phyloP scores from a whole-genome alignment of 805 yeast genomes.

The Candida khao-thaluensis region DNA sequence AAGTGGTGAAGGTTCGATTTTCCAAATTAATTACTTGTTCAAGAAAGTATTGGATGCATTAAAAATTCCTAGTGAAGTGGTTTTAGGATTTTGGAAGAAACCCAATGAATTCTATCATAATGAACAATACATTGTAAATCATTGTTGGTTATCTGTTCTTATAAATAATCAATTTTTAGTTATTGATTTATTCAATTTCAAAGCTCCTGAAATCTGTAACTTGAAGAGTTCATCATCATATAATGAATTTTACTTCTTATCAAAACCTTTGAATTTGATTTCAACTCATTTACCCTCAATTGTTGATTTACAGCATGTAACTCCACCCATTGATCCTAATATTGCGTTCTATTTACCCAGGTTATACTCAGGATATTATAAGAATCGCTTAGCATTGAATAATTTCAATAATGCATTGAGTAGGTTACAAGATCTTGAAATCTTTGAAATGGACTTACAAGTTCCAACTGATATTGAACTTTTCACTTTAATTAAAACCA shows the following conservation, averaged over 20 bases:
- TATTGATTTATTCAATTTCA: conserved; percentile 56
- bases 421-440: conserved; percentile 69
- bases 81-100: conserved; percentile 79
- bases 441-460: conserved; percentile 73
- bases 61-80: conserved; percentile 70
- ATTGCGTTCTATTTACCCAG: conserved; percentile 82
- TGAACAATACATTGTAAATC: conserved; percentile 62
- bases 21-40: conserved; percentile 75
- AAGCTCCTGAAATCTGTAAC: conserved; percentile 33
- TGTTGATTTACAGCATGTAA: conserved; percentile 77
- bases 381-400: conserved; percentile 51
- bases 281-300: conserved; percentile 85
- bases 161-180: conserved; percentile 78
- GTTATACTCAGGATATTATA: conserved; percentile 77
- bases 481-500: conserved; percentile 56
- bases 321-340: conserved; percentile 78
- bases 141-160: conserved; percentile 83
- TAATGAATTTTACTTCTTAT: conserved; percentile 69
- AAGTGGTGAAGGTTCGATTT: conserved; percentile 57
- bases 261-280: conserved; percentile 71
- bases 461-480: conserved; percentile 72
- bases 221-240: conserved; percentile 22
- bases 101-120: conserved; percentile 61
- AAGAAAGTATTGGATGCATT: conserved; percentile 68
- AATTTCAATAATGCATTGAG: conserved; percentile 78